These are phyloP conservation scores for Actinomucor elegans DNA, from an alignment of 371 early-diverging fungal genomes.

Conservation along the genomic window DNA sequence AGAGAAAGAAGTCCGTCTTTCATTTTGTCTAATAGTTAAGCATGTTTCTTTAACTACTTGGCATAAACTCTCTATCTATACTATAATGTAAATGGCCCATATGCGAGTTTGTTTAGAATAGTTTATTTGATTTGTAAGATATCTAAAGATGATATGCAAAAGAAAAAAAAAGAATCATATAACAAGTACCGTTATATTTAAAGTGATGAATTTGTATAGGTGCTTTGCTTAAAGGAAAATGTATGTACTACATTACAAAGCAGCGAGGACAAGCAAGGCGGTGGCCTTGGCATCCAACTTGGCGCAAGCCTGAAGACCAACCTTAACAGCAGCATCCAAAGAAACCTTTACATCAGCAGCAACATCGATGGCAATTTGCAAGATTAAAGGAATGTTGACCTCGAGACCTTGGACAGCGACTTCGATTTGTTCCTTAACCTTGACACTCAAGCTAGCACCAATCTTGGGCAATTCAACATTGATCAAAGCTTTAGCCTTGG, in stretches of 20 bases:
- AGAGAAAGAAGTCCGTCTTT: too few relatives aligned
- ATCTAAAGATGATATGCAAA: too few relatives aligned
- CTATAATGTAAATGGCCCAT: too few relatives aligned
- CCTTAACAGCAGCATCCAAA: constrained; percentile 5
- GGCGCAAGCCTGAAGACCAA: constrained; percentile 10
- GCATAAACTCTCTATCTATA: too few relatives aligned
- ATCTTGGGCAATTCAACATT: constrained; percentile 26
- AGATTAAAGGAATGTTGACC: constrained; percentile 19
- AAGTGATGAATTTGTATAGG: too few relatives aligned
- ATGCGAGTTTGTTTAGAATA: too few relatives aligned
- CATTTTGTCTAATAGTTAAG: too few relatives aligned
- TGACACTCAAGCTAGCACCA: constrained; percentile 9
- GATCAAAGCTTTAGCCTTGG: constrained; percentile 20
- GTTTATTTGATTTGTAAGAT: too few relatives aligned
- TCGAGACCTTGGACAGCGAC: constrained; percentile 21
- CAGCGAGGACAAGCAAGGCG: constrained; percentile 11
- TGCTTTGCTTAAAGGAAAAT: too few relatives aligned
- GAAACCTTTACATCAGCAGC: constrained; percentile 6
- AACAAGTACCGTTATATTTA: too few relatives aligned
- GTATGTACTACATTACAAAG: constrained; percentile 14
- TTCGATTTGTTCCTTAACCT: constrained; percentile 17
- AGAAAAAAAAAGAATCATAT: too few relatives aligned
- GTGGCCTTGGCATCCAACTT: constrained; percentile 11
- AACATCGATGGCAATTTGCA: constrained; percentile 2
- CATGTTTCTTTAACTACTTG: too few relatives aligned